These are phyloP conservation scores for Naganishia vishniacii DNA, from an alignment of 768 basidiomycete species.

Conservation along the genomic window DNA sequence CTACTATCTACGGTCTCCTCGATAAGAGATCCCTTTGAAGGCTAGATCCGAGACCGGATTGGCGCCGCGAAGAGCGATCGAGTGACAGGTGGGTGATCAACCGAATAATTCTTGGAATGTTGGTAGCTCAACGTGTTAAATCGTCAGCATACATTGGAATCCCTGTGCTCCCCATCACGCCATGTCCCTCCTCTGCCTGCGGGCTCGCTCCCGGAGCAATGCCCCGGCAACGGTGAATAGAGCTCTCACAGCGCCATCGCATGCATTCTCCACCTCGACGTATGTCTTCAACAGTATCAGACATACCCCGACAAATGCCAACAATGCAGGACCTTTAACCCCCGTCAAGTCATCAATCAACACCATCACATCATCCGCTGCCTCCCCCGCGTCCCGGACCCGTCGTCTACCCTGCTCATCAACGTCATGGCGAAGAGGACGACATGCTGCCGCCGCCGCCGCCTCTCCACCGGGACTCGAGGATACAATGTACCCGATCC, in stretches of 20 bases:
- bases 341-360: neutral
- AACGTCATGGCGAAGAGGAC: conserved; percentile 15
- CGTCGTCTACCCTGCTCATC: neutral
- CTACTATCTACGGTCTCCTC: no score
- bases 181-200: conserved; percentile 14
- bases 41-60: neutral
- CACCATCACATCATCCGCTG: conserved; percentile 7
- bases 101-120: no score
- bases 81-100: neutral
- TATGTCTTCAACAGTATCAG: conserved; percentile 8
- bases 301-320: neutral
- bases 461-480: conserved; percentile 16
- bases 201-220: neutral
- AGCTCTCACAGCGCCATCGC: neutral
- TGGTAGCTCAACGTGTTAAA: no score
- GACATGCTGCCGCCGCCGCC: conserved; percentile 7
- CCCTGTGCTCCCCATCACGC: neutral
- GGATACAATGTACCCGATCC: neutral
- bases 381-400: neutral
- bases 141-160: no score
- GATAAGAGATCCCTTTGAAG: no score
- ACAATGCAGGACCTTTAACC: neutral
- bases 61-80: neutral
- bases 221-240: neutral
- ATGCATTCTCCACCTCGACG: neutral